phyloP scores from a whole-genome alignment of 257 asterid genomes.

The Nicotiana obtusifolia region DNA sequence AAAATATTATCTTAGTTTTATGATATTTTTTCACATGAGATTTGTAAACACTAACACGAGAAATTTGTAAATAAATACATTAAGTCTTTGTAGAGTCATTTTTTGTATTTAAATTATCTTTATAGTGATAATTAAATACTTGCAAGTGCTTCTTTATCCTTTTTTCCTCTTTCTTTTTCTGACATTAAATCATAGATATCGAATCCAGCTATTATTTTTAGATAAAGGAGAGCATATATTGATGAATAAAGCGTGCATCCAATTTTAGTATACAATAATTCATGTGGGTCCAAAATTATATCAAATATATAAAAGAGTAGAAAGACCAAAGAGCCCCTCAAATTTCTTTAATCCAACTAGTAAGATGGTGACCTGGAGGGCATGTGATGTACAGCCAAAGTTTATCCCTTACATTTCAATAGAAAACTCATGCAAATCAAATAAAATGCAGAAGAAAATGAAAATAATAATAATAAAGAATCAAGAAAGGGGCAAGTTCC shows the following conservation, averaged over 20 bases:
- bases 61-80: too few species aligned
- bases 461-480: neutral
- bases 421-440: too few species aligned
- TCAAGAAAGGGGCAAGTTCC: neutral
- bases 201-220: neutral
- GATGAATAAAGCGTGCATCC: neutral
- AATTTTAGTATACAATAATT: neutral
- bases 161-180: neutral
- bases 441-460: neutral
- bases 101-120: neutral
- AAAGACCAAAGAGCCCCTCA: neutral
- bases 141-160: neutral
- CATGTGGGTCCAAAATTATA: neutral
- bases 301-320: neutral
- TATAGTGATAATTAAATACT: neutral
- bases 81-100: too few species aligned
- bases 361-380: neutral
- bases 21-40: too few species aligned
- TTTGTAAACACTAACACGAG: too few species aligned
- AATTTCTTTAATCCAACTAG: conserved; percentile 5
- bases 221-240: neutral
- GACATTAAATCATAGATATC: too few species aligned
- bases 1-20: too few species aligned
- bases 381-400: neutral
- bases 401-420: neutral